Base-by-base conservation (phyloP, 805 yeast species). In the Cyberlindnera veronae region DNA sequence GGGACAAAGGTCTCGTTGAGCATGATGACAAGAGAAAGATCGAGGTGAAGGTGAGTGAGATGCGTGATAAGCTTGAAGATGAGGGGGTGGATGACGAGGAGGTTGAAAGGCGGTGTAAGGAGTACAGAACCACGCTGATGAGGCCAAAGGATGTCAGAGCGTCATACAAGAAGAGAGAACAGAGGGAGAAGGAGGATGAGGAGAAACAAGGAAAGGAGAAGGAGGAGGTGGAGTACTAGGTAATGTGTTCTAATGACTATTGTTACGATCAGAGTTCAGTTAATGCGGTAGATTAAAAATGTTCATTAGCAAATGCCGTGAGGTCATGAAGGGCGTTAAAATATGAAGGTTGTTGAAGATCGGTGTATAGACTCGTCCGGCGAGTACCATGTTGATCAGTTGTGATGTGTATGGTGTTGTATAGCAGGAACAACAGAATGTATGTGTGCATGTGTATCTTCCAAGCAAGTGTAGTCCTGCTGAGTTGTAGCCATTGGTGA, bases 51-150 rank as follows among this genome's bases (percentile, higher is more conserved):
- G 72, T 80, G 26, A 66, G 70, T 67, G 76, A 76, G 32, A 64
- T 70, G 20, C 50, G 80, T 17, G 83, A 77, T 36, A 36, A 58
- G 28, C 51, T 79, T 15, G 84, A 78, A 46, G 82, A 77, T 20
- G 62, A 66, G 7, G 55, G 32, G 13, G 37, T 63, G 20, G 64
- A 58, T 1, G 80, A 60, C 21, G 61, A 56, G 0, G 64, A 58
- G 24, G 62, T 68, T 12, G 71, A 67, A 2, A 14, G 38, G 15
- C 45, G 46, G 35, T 65, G 69, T 16, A 42, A 50, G 8, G 53
- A 46, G 10, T 64, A 46, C 31, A 54, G 68, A 41, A 39, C 47
- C n/a, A 35, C 33, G 7, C 32, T 64, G 29, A 13, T 45, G 27
- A 37, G 33, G 18, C 49, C 49, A 2, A 39, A 34, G n/a, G 41